Base-by-base conservation (phyloP, 495 filamentous ascomycete genomes). In the Penicillium arizonense region DNA sequence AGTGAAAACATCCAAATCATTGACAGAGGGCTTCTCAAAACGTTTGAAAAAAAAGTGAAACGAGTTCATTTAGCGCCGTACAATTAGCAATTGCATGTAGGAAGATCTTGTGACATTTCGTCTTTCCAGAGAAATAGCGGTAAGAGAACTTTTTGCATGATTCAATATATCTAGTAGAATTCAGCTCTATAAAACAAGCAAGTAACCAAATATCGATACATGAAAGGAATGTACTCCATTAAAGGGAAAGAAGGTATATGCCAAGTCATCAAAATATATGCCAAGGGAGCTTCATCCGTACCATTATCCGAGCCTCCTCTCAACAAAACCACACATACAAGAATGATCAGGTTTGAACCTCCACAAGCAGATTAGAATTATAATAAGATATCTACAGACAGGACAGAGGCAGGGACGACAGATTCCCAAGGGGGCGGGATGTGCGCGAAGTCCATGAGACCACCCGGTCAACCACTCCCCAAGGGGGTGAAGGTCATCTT, bases 311-410 rank as follows among this genome's bases (percentile, higher is more conserved):
- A 30, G 28, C 28, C 16, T 21, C 30, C 30, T 35, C 28, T 21
- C 43, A 35, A 37, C 42, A 54, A 53, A 62, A 34, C 41, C 46
- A 5, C 13, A 21, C 37, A 41, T 32, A 30, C 26, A 53, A 4
- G 6, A 30, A 48, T 18, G 3, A 36, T 34, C 43, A 46, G 24
- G 40, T 28, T 4, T 28, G 23, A 44, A 52, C 51, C 47, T 53
- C 46, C 52, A 43, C 52, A 42, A 58, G 56, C 61, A 65, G 59
- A 58, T 57, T 70, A 69, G 61, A 67, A 73, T 71, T 72, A 72
- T 35, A 66, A 72, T 71, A 71, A 70, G 39, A 50, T 71, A 67
- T 70, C 63, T 73, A 74, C 71, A 71, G 56, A 53, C 50, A 61
- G 47, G 54, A 57, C 53, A 56, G 23, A 64, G 45, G 36, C 40